These are phyloP conservation scores for Epichloe elymi DNA, from an alignment of 2,329 filamentous ascomycete genomes.

Conservation along the genomic window DNA sequence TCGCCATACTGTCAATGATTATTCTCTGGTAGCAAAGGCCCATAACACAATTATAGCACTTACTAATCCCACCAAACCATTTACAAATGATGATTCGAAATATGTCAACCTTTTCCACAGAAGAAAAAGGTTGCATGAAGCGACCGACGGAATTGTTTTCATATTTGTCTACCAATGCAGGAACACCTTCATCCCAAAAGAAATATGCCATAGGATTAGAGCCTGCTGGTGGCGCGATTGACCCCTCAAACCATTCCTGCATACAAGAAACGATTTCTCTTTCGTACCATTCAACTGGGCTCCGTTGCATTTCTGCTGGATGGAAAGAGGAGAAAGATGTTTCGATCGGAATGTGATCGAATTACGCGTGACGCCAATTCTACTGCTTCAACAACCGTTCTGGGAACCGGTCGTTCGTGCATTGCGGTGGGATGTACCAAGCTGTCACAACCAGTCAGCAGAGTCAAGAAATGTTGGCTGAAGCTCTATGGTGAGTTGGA, in stretches of 20 bases:
- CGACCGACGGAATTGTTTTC: background rate
- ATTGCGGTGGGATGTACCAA: constrained; percentile 2
- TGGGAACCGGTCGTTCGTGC: background rate
- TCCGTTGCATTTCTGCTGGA: constrained; percentile 4
- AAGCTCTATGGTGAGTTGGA: too few relatives aligned
- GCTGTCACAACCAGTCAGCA: background rate
- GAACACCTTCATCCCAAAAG: constrained; percentile 3
- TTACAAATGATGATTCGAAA: constrained; percentile 3
- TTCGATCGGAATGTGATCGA: background rate
- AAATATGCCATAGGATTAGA: constrained; percentile 2
- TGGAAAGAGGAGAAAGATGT: background rate
- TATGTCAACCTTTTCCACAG: constrained; percentile 1
- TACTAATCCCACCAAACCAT: constrained; percentile 4
- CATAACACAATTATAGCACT: background rate
- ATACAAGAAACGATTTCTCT: background rate
- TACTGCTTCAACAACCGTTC: constrained; percentile 1
- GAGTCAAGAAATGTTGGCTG: too few relatives aligned
- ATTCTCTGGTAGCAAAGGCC: background rate
- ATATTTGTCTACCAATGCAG: constrained; percentile 1
- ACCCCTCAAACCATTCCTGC: background rate
- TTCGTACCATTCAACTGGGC: constrained; percentile 1
- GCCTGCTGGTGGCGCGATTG: background rate
- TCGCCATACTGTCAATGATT: constrained; percentile 1
- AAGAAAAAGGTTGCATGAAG: background rate
- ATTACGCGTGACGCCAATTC: background rate